These are phyloP conservation scores for Leccinum ochraceum DNA, from an alignment of 768 basidiomycete genomes.

Conservation along the genomic window DNA sequence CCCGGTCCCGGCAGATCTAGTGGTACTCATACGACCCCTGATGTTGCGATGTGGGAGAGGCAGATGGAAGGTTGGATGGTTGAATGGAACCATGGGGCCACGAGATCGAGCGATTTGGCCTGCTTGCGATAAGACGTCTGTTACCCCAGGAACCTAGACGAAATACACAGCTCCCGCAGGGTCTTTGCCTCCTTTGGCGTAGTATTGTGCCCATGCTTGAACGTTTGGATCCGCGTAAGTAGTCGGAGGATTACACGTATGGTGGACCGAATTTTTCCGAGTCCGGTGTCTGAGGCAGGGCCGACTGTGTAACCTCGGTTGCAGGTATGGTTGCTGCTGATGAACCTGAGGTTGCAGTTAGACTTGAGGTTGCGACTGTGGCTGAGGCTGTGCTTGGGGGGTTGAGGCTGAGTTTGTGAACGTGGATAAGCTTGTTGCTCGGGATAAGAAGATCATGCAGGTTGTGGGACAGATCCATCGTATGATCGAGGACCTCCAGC, in stretches of 20 bases:
- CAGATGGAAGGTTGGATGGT: constrained; percentile 13
- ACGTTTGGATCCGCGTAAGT: constrained; percentile 79
- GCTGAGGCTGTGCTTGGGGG: constrained; percentile 19
- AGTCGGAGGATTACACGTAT: constrained; percentile 58
- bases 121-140: constrained; percentile 34
- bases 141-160: constrained; percentile 72
- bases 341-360: constrained; percentile 37
- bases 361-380: constrained; percentile 38
- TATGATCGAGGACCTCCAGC: constrained; percentile 23
- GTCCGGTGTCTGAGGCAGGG: constrained; percentile 12
- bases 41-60: constrained; percentile 11
- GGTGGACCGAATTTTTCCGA: constrained; percentile 42
- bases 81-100: constrained; percentile 7
- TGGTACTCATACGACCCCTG: constrained; percentile 26
- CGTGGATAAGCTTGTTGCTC: constrained; percentile 35
- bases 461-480: constrained; percentile 23
- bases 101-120: constrained; percentile 15
- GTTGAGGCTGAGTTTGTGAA: constrained; percentile 37
- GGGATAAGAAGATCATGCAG: constrained; percentile 33
- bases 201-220: constrained; percentile 89
- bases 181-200: constrained; percentile 77
- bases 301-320: constrained; percentile 9
- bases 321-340: constrained; percentile 24
- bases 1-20: constrained; percentile 10
- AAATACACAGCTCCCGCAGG: constrained; percentile 80